These are phyloP conservation scores for Huntiella omanensis DNA, from an alignment of 2,329 filamentous ascomycete species.

Conservation along the genomic window DNA sequence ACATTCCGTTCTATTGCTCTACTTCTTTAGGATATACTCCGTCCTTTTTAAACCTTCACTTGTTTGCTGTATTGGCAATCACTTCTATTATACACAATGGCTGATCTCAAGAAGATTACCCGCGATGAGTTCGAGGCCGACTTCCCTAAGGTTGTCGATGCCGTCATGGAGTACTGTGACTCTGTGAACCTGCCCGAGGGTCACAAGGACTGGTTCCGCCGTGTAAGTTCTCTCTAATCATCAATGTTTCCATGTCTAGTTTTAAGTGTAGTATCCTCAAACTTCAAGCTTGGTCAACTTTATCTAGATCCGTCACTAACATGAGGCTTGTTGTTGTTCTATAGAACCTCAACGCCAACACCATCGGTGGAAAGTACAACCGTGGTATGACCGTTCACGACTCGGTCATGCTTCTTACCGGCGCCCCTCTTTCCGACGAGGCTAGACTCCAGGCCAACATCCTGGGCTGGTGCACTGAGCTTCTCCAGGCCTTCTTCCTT, in stretches of 20 bases:
- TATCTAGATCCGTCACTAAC: constrained; percentile 7
- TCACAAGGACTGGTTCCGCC: constrained; percentile 72
- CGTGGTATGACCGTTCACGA: constrained; percentile 96
- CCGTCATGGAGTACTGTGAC: constrained; percentile 59
- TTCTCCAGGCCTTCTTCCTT: constrained; percentile 96
- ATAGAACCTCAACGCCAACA: constrained; percentile 69
- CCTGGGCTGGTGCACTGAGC: constrained; percentile 93
- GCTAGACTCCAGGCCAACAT: constrained; percentile 80
- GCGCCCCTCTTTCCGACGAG: constrained; percentile 49
- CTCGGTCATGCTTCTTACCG: constrained; percentile 63
- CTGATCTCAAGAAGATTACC: constrained; percentile 52
- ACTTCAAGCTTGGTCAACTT: background rate
- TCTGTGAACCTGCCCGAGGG: constrained; percentile 67
- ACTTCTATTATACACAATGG: constrained; percentile 13
- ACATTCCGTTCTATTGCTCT: too few relatives aligned
- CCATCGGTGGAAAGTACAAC: constrained; percentile 92
- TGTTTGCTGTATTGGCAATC: background rate
- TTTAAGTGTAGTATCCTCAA: background rate
- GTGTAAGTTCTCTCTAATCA: constrained; percentile 29
- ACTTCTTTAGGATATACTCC: too few relatives aligned
- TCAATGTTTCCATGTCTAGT: background rate
- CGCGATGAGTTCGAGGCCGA: constrained; percentile 77
- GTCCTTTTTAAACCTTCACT: too few relatives aligned
- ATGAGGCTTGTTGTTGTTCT: constrained; percentile 11
- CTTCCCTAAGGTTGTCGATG: constrained; percentile 70